A percentile compares a stretch with the other conserved stretches of the same genome.
Evolutionary conservation across 2,329 filamentous ascomycete genomes (phyloP).

Genomic region (Cucurbitaria berberidis): DNA sequence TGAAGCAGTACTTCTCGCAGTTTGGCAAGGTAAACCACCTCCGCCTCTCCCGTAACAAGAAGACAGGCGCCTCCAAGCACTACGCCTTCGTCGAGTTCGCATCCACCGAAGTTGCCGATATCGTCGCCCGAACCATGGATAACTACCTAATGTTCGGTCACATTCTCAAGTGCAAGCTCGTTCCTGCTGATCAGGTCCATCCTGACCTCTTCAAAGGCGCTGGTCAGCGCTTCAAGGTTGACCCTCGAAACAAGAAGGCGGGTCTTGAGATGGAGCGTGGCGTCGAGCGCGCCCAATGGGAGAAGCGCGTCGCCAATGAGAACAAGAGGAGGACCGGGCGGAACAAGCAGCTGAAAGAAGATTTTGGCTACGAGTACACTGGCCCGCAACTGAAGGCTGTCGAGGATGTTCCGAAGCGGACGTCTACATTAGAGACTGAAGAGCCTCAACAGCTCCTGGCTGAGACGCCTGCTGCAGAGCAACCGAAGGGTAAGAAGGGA

Average conservation of each 20-base stretch:
- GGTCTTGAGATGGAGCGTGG: slow-evolving; percentile 76
- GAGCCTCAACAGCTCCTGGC: slow-evolving; percentile 36
- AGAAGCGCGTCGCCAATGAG: slow-evolving; percentile 75
- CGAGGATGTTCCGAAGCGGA: slow-evolving; percentile 48
- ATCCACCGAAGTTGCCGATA: slow-evolving; percentile 78
- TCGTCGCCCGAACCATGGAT: slow-evolving; percentile 95
- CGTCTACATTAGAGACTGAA: slow-evolving; percentile 28
- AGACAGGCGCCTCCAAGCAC: slow-evolving; percentile 90
- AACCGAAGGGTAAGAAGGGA: slow-evolving; percentile 41
- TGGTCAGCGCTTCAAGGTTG: slow-evolving; percentile 85
- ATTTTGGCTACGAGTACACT: slow-evolving; percentile 85
- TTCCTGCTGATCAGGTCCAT: slow-evolving; percentile 79
- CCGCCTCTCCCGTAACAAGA: slow-evolving; percentile 87
- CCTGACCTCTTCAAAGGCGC: slow-evolving; percentile 86
- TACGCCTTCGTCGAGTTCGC: slow-evolving; percentile 93
- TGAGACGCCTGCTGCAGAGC: slow-evolving; percentile 18
- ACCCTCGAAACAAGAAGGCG: slow-evolving; percentile 87
- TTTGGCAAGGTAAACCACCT: slow-evolving; percentile 83
- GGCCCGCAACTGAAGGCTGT: slow-evolving; percentile 73
- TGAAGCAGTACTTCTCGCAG: slow-evolving; percentile 91
- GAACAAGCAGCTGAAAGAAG: slow-evolving; percentile 74
- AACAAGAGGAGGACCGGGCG: slow-evolving; percentile 71
- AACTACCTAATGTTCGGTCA: slow-evolving; percentile 96
- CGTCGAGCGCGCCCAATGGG: slow-evolving; percentile 77
- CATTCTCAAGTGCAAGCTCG: slow-evolving; percentile 83